Evolutionary conservation across 768 basidiomycete species (phyloP).

Genomic region (Trametes gibbosa): DNA sequence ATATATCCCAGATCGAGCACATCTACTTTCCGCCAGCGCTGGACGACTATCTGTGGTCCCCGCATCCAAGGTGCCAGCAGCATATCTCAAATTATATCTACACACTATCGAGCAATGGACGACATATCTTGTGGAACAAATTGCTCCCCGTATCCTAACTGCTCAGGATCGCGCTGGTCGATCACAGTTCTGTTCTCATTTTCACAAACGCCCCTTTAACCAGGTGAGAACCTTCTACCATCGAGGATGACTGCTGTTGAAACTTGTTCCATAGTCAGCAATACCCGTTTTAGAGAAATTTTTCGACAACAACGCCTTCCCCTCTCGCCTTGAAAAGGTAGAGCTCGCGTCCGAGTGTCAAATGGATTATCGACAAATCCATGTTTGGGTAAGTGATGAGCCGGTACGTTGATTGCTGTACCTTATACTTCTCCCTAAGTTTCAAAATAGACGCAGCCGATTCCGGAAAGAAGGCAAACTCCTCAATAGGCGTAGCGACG

Average conservation of each 20-base stretch:
- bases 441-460: conserved; percentile 27
- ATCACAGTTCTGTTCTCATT: too few relatives aligned
- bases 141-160: neutral
- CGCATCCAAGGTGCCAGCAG: too few relatives aligned
- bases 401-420: neutral
- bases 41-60: too few relatives aligned
- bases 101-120: too few relatives aligned
- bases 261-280: conserved; percentile 10
- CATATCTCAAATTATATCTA: too few relatives aligned
- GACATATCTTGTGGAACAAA: neutral
- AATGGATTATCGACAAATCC: conserved; percentile 27
- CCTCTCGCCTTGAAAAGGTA: conserved; percentile 23
- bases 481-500: neutral
- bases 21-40: too few relatives aligned
- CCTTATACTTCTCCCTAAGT: conserved; percentile 12
- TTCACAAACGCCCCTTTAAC: too few relatives aligned
- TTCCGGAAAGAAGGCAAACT: conserved; percentile 10
- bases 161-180: neutral
- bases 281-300: conserved; percentile 21
- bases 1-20: too few relatives aligned
- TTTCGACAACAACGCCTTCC: conserved; percentile 22
- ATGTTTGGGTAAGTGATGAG: conserved; percentile 25
- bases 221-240: neutral
- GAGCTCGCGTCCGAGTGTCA: conserved; percentile 14
- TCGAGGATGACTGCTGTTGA: too few relatives aligned